These are phyloP conservation scores for Pelargonium cotyledonis DNA, from an alignment of 441 rosid genomes.

Conservation along the genomic window DNA sequence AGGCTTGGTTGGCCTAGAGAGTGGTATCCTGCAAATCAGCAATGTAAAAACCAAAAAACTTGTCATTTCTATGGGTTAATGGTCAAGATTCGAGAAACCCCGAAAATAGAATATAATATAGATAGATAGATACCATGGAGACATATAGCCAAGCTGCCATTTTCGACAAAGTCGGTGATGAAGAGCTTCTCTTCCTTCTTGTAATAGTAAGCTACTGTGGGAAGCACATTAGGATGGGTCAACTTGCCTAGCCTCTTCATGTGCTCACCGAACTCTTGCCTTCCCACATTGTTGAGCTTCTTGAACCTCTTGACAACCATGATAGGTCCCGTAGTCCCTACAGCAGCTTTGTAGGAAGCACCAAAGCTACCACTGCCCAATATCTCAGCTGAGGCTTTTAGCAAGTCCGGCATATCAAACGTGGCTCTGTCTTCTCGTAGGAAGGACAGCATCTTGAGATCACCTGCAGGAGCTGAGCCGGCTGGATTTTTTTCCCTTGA, in stretches of 20 bases:
- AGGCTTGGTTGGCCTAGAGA: constrained; percentile 43
- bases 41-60: not conserved
- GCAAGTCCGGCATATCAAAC: constrained; percentile 73
- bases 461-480: constrained; percentile 12
- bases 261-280: constrained; percentile 77
- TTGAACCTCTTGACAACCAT: constrained; percentile 87
- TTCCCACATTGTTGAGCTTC: constrained; percentile 68
- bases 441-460: constrained; percentile 36
- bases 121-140: constrained; percentile 50
- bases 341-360: constrained; percentile 70
- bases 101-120: not conserved
- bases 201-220: constrained; percentile 66
- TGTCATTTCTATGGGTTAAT: not conserved
- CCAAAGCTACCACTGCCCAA: constrained; percentile 92
- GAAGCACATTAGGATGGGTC: constrained; percentile 65
- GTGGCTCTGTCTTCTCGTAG: constrained; percentile 43
- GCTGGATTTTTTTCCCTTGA: not conserved
- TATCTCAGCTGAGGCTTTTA: constrained; percentile 83
- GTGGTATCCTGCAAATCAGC: constrained; percentile 45
- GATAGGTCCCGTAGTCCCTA: constrained; percentile 27
- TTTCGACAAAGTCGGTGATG: constrained; percentile 48
- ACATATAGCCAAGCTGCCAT: constrained; percentile 73
- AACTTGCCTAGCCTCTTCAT: constrained; percentile 68
- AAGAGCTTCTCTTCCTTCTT: constrained; percentile 87
- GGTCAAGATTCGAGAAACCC: not conserved